These are phyloP conservation scores for Paracoccidioides brasiliensis DNA, from an alignment of 2,329 filamentous ascomycete species.

Conservation along the genomic window DNA sequence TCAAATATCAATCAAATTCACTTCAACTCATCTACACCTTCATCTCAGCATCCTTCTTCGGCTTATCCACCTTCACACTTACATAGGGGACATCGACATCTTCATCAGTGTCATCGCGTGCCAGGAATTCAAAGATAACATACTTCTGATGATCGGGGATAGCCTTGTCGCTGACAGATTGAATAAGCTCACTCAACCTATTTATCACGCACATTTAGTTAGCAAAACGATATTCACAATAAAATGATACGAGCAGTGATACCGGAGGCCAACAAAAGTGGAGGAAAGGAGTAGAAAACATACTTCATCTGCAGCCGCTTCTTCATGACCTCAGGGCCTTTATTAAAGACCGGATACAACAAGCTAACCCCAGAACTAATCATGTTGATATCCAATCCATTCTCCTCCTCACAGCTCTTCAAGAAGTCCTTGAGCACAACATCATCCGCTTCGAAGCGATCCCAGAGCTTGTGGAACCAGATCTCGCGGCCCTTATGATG, in stretches of 20 bases:
- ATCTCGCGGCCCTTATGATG: conserved; percentile 65
- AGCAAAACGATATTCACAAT: conserved; percentile 11
- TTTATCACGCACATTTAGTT: conserved; percentile 15
- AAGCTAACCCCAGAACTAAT: conserved; percentile 94
- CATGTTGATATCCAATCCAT: conserved; percentile 77
- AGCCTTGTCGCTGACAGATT: conserved; percentile 80
- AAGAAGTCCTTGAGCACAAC: conserved; percentile 76
- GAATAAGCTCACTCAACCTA: conserved; percentile 78
- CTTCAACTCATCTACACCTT: not conserved
- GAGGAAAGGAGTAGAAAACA: conserved; percentile 22
- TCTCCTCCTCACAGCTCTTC: conserved; percentile 58
- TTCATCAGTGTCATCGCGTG: conserved; percentile 75
- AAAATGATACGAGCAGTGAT: not conserved
- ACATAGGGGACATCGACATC: conserved; percentile 97
- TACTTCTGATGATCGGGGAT: conserved; percentile 88
- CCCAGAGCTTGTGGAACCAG: conserved; percentile 91
- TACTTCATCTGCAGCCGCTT: conserved; percentile 62
- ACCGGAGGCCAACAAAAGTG: too few species aligned
- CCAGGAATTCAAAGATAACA: conserved; percentile 91
- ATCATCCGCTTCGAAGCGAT: conserved; percentile 82
- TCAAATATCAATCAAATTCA: not conserved
- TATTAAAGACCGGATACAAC: conserved; percentile 88
- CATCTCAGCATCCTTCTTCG: not conserved
- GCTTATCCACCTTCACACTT: conserved; percentile 57
- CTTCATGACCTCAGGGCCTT: conserved; percentile 59